Conservation (phyloP, 2,329 filamentous ascomycete genomes). For the Botrytis byssoidea region DNA sequence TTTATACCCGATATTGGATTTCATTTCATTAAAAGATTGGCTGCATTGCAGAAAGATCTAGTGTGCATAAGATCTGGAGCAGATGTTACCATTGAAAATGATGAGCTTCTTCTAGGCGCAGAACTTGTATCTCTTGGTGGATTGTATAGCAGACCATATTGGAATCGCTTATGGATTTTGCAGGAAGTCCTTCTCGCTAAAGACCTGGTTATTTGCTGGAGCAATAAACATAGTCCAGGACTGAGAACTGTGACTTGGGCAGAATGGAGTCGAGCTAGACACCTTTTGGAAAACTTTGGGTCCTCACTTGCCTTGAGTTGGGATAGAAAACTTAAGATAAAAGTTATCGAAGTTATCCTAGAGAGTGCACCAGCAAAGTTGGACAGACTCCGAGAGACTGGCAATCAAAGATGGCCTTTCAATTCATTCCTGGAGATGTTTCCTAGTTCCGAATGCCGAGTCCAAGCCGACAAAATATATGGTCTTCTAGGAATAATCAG, state of each 20-base stretch:
- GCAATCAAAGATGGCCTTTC: background rate
- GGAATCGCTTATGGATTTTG: background rate
- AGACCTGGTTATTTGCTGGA: background rate
- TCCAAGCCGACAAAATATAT: background rate
- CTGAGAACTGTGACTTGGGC: background rate
- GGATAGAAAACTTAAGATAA: background rate
- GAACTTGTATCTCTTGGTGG: background rate
- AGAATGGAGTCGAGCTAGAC: background rate
- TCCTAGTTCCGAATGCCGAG: background rate
- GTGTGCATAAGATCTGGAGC: rapidly evolving
- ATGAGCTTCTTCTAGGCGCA: background rate
- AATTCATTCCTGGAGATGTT: background rate
- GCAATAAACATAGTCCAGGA: background rate
- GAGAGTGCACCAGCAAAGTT: background rate
- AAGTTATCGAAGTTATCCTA: background rate
- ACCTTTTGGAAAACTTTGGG: background rate
- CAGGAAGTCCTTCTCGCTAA: background rate
- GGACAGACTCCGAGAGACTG: background rate
- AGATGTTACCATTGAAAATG: background rate
- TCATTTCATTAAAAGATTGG: rapidly evolving
- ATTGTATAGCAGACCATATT: background rate
- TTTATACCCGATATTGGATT: background rate
- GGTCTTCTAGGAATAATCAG: background rate
- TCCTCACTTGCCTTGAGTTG: background rate
- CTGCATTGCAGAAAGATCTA: background rate